phyloP scores from a whole-genome alignment of 1,284 basidiomycete genomes.

The Irpex lacteus region DNA sequence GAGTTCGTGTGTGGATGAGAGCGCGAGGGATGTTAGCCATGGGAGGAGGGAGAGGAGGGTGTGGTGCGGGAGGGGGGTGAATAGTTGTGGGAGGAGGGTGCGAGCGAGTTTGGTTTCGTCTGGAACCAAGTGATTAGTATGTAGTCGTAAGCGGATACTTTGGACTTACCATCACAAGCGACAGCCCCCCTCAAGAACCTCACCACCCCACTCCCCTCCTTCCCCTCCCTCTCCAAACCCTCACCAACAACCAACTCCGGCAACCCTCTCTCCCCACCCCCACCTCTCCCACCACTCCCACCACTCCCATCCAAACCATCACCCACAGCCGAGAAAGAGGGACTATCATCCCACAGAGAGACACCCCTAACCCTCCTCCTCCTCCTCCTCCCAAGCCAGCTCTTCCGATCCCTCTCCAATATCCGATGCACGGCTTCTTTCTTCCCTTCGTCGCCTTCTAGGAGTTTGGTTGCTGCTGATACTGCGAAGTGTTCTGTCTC shows the following conservation, averaged over 20 bases:
- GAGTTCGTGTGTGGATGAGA: constrained; percentile 14
- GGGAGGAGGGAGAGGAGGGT: constrained; percentile 15
- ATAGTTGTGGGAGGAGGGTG: constrained; percentile 34
- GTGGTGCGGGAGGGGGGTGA: constrained; percentile 12
- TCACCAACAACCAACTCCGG: too few relatives aligned
- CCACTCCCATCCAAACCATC: too few relatives aligned
- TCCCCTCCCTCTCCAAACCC: too few relatives aligned
- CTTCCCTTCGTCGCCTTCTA: constrained; percentile 38
- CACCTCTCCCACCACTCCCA: too few relatives aligned
- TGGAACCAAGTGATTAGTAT: constrained; percentile 21
- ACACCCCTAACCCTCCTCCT: constrained; percentile 35
- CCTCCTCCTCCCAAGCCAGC: constrained; percentile 22
- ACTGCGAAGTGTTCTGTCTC: constrained; percentile 24
- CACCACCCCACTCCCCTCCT: constrained; percentile 13
- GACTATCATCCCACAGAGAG: constrained; percentile 22
- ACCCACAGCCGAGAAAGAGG: too few relatives aligned
- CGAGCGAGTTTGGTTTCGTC: constrained; percentile 37
- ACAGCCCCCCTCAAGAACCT: not conserved
- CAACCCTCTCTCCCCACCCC: too few relatives aligned
- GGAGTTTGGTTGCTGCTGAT: constrained; percentile 31
- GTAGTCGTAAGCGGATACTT: too few relatives aligned
- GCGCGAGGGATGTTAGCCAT: constrained; percentile 24
- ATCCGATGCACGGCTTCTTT: constrained; percentile 39
- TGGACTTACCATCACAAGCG: not conserved
- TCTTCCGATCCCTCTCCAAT: constrained; percentile 33